phyloP scores from a whole-genome alignment of 1,284 basidiomycete species.

The Erythrobasidium hasegawianum region DNA sequence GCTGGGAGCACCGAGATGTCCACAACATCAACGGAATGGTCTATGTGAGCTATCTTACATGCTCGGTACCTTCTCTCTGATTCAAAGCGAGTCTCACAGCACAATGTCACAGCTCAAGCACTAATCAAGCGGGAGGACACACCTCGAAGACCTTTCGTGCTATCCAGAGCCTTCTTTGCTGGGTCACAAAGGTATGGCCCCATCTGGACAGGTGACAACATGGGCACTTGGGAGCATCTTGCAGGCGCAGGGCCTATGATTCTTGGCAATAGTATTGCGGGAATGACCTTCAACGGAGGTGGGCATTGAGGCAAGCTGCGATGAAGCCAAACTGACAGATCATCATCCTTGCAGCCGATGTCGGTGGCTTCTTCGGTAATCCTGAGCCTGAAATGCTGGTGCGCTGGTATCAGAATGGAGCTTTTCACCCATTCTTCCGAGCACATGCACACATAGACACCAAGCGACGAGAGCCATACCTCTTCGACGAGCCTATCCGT shows the following conservation, averaged over 20 bases:
- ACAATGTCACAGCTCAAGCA: conserved; percentile 78
- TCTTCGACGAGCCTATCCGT: conserved; percentile 84
- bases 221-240: conserved; percentile 97
- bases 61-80: too few species aligned
- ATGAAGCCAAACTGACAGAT: background rate
- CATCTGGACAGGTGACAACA: conserved; percentile 98
- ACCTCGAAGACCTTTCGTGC: conserved; percentile 82
- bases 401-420: conserved; percentile 94
- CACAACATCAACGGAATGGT: conserved; percentile 85
- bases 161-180: conserved; percentile 90
- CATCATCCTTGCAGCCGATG: conserved; percentile 65
- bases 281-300: conserved; percentile 90
- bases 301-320: conserved; percentile 29
- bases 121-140: conserved; percentile 69
- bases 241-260: conserved; percentile 91
- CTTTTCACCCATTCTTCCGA: conserved; percentile 95
- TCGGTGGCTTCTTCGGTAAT: conserved; percentile 98
- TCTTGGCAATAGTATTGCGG: conserved; percentile 82
- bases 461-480: conserved; percentile 92
- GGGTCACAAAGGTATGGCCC: conserved; percentile 94
- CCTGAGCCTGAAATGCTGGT: conserved; percentile 90
- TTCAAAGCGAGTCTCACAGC: too few species aligned
- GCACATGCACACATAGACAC: conserved; percentile 85
- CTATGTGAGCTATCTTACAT: conserved; percentile 44
- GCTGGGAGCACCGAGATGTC: conserved; percentile 96